A percentile compares a stretch with the other conserved stretches of the same genome.
These are phyloP conservation scores for Camellia japonica DNA, from an alignment of 148 eudicot genomes.

Conservation along the genomic window DNA sequence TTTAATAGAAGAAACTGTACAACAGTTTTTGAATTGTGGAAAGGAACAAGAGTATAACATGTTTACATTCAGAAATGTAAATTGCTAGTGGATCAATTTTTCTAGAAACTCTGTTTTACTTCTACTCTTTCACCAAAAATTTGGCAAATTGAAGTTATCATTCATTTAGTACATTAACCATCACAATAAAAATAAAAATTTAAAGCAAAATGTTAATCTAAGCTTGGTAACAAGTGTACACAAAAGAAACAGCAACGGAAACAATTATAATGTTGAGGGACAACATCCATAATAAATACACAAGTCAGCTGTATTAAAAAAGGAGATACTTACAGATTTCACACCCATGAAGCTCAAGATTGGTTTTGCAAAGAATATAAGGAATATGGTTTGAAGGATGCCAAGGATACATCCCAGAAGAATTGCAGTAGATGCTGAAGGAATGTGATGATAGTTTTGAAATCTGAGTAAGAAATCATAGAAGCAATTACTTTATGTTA, in stretches of 20 bases:
- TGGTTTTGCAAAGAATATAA: constrained; percentile 58
- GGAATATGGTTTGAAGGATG: constrained; percentile 64
- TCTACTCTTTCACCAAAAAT: not conserved
- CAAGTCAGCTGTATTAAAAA: not conserved
- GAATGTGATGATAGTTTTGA: constrained; percentile 47
- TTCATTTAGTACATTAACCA: not conserved
- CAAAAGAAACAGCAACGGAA: not conserved
- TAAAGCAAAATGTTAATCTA: not conserved
- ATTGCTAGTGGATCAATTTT: not conserved
- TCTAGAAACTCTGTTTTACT: not conserved
- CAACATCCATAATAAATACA: not conserved
- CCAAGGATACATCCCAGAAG: constrained; percentile 71
- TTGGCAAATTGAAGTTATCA: not conserved
- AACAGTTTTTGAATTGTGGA: not conserved
- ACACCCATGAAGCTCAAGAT: constrained; percentile 78
- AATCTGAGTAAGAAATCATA: constrained; percentile 20
- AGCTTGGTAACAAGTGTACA: not conserved
- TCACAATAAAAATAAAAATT: too few species aligned
- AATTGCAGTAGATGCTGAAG: constrained; percentile 93
- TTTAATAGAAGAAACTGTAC: not conserved
- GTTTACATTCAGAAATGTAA: not conserved
- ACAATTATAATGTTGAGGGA: not conserved
- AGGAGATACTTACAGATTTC: constrained; percentile 50
- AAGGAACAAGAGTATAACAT: not conserved
- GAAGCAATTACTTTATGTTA: not conserved